A percentile compares a stretch with the other conserved stretches of the same genome.
Evolutionary conservation across 208 protist genomes (phyloP).

Genomic region (Acanthamoeba castellanii): DNA sequence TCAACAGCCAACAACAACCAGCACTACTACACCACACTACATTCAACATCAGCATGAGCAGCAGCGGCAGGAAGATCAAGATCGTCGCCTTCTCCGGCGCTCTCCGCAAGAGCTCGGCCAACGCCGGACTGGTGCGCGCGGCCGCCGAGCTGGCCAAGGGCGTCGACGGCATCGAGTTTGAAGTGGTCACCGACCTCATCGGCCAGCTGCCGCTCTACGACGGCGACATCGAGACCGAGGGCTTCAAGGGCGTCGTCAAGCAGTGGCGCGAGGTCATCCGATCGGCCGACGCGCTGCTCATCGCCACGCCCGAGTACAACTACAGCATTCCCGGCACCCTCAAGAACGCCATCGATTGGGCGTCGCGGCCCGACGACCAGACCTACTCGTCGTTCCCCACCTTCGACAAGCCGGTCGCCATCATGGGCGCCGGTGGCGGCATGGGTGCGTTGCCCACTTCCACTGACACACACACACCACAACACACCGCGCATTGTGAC

Average conservation of each 20-base stretch:
- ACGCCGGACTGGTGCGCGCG: background rate
- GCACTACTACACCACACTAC: background rate
- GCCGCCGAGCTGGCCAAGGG: background rate
- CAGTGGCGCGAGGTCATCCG: background rate
- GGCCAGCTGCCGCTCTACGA: conserved; percentile 9
- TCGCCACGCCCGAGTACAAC: conserved; percentile 33
- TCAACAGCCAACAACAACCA: background rate
- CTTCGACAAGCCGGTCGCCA: background rate
- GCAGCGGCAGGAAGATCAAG: background rate
- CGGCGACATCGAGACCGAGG: conserved; percentile 9
- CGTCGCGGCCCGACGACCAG: background rate
- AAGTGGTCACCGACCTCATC: background rate
- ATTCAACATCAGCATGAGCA: background rate
- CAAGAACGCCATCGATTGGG: conserved; percentile 49
- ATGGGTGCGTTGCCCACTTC: background rate
- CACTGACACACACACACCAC: background rate
- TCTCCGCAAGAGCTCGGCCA: background rate
- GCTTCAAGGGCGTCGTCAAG: background rate
- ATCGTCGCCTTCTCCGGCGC: background rate
- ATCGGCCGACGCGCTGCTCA: conserved; percentile 17
- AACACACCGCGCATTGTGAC: background rate
- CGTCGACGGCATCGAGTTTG: background rate
- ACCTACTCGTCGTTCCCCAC: background rate
- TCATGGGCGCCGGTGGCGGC: background rate
- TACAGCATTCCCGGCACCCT: background rate